Percentiles rank a stretch among this genome's conserved stretches.
phyloP scores from a whole-genome alignment of 108 stramenopile genomes.

The Nitzschia sp. region DNA sequence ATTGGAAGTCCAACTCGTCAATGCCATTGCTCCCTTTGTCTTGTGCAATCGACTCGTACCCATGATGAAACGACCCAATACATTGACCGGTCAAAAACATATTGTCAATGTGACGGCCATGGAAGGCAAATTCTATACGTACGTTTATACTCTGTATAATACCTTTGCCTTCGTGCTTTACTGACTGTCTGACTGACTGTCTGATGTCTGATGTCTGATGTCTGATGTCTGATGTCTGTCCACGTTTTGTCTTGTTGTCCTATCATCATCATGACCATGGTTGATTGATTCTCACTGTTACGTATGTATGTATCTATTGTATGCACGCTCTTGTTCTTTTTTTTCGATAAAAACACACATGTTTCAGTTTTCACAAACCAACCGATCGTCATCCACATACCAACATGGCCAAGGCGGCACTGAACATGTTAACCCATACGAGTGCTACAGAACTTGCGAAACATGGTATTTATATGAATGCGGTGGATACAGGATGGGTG shows the following conservation, averaged over 20 bases:
- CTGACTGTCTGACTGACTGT: no score
- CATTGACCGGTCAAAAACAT: constrained; percentile 45
- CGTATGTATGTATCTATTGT: no score
- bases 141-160: no score
- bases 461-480: constrained; percentile 63
- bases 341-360: no score
- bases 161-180: no score
- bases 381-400: constrained; percentile 65
- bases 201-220: no score
- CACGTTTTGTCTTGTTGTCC: no score
- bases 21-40: constrained; percentile 71
- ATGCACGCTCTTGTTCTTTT: no score
- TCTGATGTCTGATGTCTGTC: no score
- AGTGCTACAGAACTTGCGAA: constrained; percentile 51
- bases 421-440: constrained; percentile 76
- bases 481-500: constrained; percentile 78
- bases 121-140: constrained; percentile 82
- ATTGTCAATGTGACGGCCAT: constrained; percentile 74
- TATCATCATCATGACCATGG: no score
- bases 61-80: constrained; percentile 37
- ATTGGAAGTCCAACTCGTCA: constrained; percentile 63
- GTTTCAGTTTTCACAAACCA: constrained; percentile 51
- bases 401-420: constrained; percentile 77
- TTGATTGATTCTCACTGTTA: no score
- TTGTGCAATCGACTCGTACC: constrained; percentile 57